These are phyloP conservation scores for Gnomoniopsis smithogilvyi DNA, from an alignment of 2,329 filamentous ascomycete genomes.

Conservation along the genomic window DNA sequence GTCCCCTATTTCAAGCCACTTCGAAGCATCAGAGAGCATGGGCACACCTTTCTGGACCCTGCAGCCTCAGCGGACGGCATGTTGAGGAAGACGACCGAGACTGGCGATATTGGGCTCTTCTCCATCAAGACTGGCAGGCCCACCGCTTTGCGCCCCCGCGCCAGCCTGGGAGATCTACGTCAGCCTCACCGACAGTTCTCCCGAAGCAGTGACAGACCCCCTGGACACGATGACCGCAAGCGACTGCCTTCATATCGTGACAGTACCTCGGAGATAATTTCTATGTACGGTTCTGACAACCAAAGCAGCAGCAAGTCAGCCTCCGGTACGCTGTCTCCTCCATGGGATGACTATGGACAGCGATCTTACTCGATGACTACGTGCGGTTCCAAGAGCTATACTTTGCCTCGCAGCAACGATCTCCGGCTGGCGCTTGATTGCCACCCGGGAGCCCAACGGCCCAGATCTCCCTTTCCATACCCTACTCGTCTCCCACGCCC, in stretches of 20 bases:
- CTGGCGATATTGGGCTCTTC: constrained; percentile 62
- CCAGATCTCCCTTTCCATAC: constrained; percentile 57
- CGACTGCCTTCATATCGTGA: constrained; percentile 48
- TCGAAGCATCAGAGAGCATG: constrained; percentile 41
- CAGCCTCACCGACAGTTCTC: constrained; percentile 26
- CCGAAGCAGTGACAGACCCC: constrained; percentile 29
- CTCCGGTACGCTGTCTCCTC: constrained; percentile 39
- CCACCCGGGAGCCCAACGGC: constrained; percentile 29
- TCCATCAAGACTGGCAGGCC: constrained; percentile 55
- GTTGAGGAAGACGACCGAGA: constrained; percentile 64
- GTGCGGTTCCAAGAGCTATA: constrained; percentile 34
- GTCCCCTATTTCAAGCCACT: constrained; percentile 35
- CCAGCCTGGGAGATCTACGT: constrained; percentile 27
- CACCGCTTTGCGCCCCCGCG: constrained; percentile 27
- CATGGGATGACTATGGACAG: constrained; percentile 39
- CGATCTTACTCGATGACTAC: constrained; percentile 56
- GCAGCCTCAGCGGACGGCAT: constrained; percentile 60
- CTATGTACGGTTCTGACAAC: constrained; percentile 52
- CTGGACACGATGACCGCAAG: constrained; percentile 38
- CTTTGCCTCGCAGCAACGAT: neutral
- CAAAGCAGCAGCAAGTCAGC: constrained; percentile 34
- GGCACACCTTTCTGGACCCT: constrained; percentile 37
- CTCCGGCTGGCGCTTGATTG: constrained; percentile 30
- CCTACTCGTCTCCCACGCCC: constrained; percentile 55
- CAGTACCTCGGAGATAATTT: constrained; percentile 52